A percentile compares a stretch with the other conserved stretches of the same genome.
Conservation (phyloP, 1,139 yeast genomes). For the Candida pseudoviswanathii region DNA sequence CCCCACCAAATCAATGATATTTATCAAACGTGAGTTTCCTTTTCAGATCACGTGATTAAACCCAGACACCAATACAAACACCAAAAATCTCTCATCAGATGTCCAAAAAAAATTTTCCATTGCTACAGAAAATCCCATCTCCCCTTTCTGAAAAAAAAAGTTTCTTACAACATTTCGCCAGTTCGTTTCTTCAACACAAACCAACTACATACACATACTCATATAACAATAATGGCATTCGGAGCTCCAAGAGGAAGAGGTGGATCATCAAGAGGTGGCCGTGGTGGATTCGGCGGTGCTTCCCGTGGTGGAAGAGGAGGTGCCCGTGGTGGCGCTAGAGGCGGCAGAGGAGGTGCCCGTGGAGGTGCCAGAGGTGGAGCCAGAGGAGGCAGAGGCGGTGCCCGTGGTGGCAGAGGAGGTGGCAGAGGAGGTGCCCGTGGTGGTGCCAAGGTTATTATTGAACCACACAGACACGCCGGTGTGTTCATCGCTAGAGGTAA, state of each 20-base stretch:
- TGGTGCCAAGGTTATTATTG: slow-evolving; percentile 95
- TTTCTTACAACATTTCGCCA: background rate
- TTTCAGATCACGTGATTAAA: background rate
- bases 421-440: slow-evolving; percentile 77
- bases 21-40: background rate
- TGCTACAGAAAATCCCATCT: slow-evolving; percentile 1
- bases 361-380: slow-evolving; percentile 47
- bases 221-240: slow-evolving; percentile 22
- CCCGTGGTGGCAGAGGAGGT: slow-evolving; percentile 73
- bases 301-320: slow-evolving; percentile 56
- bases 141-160: slow-evolving; percentile 1
- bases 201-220: background rate
- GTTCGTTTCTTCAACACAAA: background rate
- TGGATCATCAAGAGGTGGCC: slow-evolving; percentile 28
- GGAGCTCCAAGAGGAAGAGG: slow-evolving; percentile 22
- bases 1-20: background rate
- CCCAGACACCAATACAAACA: background rate
- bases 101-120: background rate
- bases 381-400: slow-evolving; percentile 54
- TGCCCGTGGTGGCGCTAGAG: slow-evolving; percentile 39
- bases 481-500: slow-evolving; percentile 99
- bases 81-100: background rate
- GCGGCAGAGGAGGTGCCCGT: slow-evolving; percentile 39
- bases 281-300: slow-evolving; percentile 43
- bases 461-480: slow-evolving; percentile 98